Conservation (phyloP, 805 yeast species). For the Candida namnaoensis region DNA sequence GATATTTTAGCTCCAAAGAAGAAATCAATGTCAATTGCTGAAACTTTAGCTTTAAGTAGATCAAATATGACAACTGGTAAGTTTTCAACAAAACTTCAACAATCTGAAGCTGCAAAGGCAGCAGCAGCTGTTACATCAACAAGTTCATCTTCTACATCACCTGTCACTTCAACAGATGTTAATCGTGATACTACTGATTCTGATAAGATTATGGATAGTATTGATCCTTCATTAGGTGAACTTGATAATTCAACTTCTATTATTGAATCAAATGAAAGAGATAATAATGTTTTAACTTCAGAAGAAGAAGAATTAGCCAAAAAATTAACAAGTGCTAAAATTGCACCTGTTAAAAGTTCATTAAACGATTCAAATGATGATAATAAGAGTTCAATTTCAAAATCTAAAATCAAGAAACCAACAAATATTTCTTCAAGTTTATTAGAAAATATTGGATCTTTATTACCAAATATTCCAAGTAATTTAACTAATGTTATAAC, state of each 20-base stretch:
- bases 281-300: not conserved
- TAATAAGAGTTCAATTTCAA: no score
- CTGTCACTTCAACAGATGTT: no score
- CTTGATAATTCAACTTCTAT: no score
- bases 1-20: slow-evolving; percentile 8
- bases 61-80: slow-evolving; percentile 30
- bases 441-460: slow-evolving; percentile 12
- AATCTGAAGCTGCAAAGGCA: slow-evolving; percentile 1
- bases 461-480: slow-evolving; percentile 15
- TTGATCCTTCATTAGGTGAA: no score
- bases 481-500: slow-evolving; percentile 13
- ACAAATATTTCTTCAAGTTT: not conserved
- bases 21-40: slow-evolving; percentile 43
- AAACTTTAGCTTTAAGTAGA: slow-evolving; percentile 47
- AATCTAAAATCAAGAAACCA: no score
- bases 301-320: not conserved
- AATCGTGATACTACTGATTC: no score
- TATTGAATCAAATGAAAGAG: no score
- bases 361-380: no score
- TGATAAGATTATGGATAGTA: no score
- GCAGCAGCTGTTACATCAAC: no score
- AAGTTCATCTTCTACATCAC: no score
- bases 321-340: not conserved
- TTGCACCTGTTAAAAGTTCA: no score
- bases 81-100: slow-evolving; percentile 17